Evolutionary conservation across 2,329 filamentous ascomycete genomes (phyloP), one percentile per base, ranked within the genome.

Genomic region (Neonectria sp.): DNA sequence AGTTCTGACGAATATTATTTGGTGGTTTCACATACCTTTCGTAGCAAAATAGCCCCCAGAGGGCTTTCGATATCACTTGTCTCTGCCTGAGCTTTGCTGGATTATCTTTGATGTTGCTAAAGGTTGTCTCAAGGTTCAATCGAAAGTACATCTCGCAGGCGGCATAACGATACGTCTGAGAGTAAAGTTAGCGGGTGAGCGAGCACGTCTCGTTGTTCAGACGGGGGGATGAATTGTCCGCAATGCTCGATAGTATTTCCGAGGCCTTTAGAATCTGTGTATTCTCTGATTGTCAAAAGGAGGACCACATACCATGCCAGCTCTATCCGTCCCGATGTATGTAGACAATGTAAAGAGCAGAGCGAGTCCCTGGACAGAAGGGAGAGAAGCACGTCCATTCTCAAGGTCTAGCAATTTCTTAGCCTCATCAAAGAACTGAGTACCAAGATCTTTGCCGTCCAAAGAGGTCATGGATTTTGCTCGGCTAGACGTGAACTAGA

Each of bases 331-430:
- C 17, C 62, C 66, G 17, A 53, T 58, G 51, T 60, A 70, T 21
- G 60, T 63, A 55, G 57, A 76, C 9, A 69, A 8, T 2, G 60
- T 59, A 25, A 74, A 67, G 7, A 73, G 66, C 9, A 77, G 33
- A 4, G 67, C 48, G 29, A 71, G 65, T 1, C 69, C 75, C 46
- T 77, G 73, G 2, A 70, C 67, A 3, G 76, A 71, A 0, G 70
- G 65, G 8, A 76, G 25, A 13, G 69, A 72, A 5, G 58, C 48
- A 11, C 68, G 73, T 6, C 69, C 70, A 3, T 58, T 27, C 45
- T 77, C 73, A 3, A 68, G 48, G 4, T 76, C 70, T 7, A 76
- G 63, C 24, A 73, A 66, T 27, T 66, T 72, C 60, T 72, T 75
- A 3, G 73, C 71, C 45, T 77, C 74, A 9, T 68, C 51, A n/a